Evolutionary conservation across 202 grass and related monocot species (phyloP), one percentile per base, ranked within the genome.

Genomic region (Zizania palustris): DNA sequence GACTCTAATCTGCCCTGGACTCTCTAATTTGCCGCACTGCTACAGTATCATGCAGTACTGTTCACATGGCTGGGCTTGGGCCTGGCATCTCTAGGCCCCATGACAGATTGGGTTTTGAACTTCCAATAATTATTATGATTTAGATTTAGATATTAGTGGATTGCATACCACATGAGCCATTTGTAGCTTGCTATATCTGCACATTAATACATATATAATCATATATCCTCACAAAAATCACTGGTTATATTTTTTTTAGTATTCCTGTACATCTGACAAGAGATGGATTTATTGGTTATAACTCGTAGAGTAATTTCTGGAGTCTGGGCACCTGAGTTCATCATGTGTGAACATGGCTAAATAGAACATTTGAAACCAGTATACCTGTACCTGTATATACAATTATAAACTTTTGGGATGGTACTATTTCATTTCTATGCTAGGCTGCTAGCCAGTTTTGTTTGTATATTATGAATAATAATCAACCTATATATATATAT

Each of bases 121-220:
- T 28, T 28, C 28, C 28, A 2, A 11, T 3, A n/a, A 45, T 64
- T 78, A 75, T 65, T 78, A 45, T 83, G 56, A 63, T 79, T 54
- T 56, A 57, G 56, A 63, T 79, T 54, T 56, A 57, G 13, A 43
- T 16, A 75, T 80, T 70, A 74, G 33, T 4, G 69, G 6, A 20
- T 74, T 58, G 41, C 45, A 63, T 43, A 69, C 19, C 18, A 54
- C 38, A 69, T 59, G 40, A 40, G 15, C n/a, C 36, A n/a, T 21
- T 19, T 75, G 71, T 45, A 22, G 39, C 44, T 59, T 79, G 39
- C 58, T 65, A 3, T 55, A 56, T 69, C 45, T 81, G 42, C 8
- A 16, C 15, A 33, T 57, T 5, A 76, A 64, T 70, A 80, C 56
- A 45, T 70, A 50, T 76, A 44, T 33, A 45, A 76, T 28, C 22